Evolutionary conservation across 148 eudicot species (phyloP), one percentile per base, ranked within the genome.

Genomic region (Amaranthus palmeri): DNA sequence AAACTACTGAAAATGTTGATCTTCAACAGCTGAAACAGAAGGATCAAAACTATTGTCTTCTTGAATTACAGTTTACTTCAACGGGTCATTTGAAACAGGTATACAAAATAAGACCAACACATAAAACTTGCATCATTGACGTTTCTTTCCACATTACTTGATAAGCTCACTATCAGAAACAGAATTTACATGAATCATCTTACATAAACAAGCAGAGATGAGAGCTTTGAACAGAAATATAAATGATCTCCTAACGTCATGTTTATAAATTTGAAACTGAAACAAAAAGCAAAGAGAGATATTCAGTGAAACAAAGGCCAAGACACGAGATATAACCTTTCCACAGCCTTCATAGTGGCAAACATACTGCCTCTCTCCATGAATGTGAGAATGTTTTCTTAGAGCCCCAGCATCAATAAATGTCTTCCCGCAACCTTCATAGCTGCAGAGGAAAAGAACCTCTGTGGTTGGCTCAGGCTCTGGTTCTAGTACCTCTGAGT

Each of bases 401-500:
- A 93, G 73, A 79, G 96, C 90, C 45, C 96, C 98, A 61, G 97
- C 96, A 82, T 93, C 98, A 76, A 91, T 88, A 72, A 93, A 93
- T 74, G 98, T 93, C 84, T 93, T 93, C 67, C 98, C 98, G 82
- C 98, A 93, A 47, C 91, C 89, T 79, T 91, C 97, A 73, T 85
- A 91, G 82, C 98, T 91, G 77, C 98, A 93, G 55, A 93, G 96
- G 79, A 93, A 93, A 75, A 93, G 97, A 88, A 93, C 97, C 81
- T 93, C 97, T n/a, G 96, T 89, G 55, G 96, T 91, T 41, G 97
- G 96, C 80, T 93, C 97, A 48, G 93, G 98, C 78, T 91, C 98
- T 25, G 92, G 88, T 61, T 89, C 98, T 56, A 68, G 86, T 50
- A 67, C 81, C 68, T 83, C 88, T 25, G 90, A 85, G 59, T 89